phyloP scores from a whole-genome alignment of 169 alveolate genomes.

The Theileria parva region DNA sequence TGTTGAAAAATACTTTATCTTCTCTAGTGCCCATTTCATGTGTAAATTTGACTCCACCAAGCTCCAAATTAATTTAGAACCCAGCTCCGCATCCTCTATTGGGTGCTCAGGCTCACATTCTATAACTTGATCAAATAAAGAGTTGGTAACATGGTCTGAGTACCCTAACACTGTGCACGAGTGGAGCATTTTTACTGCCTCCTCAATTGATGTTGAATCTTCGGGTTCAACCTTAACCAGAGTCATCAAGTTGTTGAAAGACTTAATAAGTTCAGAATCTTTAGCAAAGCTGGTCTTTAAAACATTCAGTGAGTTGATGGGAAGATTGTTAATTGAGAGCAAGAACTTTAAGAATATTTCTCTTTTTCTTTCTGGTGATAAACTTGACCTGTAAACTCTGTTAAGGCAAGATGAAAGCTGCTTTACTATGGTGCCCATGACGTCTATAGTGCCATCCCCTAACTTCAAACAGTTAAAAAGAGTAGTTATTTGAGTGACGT shows the following conservation, averaged over 20 bases:
- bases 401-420: conserved; percentile 45
- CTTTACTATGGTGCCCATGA: conserved; percentile 16
- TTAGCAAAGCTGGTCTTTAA: conserved; percentile 42
- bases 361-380: background rate
- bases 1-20: background rate
- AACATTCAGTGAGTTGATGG: conserved; percentile 24
- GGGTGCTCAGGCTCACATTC: background rate
- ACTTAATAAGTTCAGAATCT: conserved; percentile 33
- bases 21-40: conserved; percentile 35
- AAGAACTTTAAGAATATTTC: conserved; percentile 26
- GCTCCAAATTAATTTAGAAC: conserved; percentile 43
- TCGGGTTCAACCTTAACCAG: conserved; percentile 1
- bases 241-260: conserved; percentile 42
- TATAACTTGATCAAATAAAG: conserved; percentile 42
- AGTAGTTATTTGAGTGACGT: conserved; percentile 33
- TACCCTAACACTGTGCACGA: conserved; percentile 35
- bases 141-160: conserved; percentile 32
- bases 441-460: conserved; percentile 27
- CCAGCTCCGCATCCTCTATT: conserved; percentile 4
- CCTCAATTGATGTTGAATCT: background rate
- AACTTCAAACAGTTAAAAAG: conserved; percentile 46
- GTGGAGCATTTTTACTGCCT: conserved; percentile 3
- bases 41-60: conserved; percentile 43
- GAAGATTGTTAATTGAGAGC: conserved; percentile 20
- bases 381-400: conserved; percentile 11